These are phyloP conservation scores for Porpolomopsis calyptriformis DNA, from an alignment of 768 basidiomycete genomes.

Conservation along the genomic window DNA sequence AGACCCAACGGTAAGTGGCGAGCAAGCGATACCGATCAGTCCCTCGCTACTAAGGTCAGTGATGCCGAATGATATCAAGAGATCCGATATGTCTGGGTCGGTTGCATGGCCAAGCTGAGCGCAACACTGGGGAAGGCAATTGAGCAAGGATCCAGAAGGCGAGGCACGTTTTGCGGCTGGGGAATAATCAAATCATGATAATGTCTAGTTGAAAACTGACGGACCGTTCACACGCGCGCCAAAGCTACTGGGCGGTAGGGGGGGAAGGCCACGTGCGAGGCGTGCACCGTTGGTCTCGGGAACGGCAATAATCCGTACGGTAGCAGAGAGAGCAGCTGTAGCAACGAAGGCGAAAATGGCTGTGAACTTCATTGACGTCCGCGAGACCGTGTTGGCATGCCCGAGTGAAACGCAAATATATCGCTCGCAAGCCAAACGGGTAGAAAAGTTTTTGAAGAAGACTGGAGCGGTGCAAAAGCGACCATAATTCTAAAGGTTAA, in stretches of 20 bases:
- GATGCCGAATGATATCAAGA: neutral
- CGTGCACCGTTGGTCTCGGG: slow-evolving; percentile 42
- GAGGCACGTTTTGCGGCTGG: neutral
- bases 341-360: neutral
- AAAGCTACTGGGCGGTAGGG: slow-evolving; percentile 35
- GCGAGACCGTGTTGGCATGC: neutral
- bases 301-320: slow-evolving; percentile 17
- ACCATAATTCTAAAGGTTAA: too few relatives aligned
- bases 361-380: neutral
- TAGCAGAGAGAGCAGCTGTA: neutral
- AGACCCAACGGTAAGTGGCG: neutral
- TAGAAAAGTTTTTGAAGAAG: too few relatives aligned
- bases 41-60: neutral
- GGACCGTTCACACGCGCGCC: slow-evolving; percentile 24
- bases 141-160: neutral
- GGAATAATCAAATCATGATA: neutral
- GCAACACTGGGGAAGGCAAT: neutral
- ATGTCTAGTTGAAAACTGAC: slow-evolving; percentile 7
- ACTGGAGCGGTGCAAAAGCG: too few relatives aligned
- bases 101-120: neutral
- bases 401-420: neutral
- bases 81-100: neutral
- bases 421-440: too few relatives aligned
- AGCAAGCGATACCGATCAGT: neutral
- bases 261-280: slow-evolving; percentile 43